Conservation (phyloP, 805 yeast genomes). For the Barnettozyma populi region DNA sequence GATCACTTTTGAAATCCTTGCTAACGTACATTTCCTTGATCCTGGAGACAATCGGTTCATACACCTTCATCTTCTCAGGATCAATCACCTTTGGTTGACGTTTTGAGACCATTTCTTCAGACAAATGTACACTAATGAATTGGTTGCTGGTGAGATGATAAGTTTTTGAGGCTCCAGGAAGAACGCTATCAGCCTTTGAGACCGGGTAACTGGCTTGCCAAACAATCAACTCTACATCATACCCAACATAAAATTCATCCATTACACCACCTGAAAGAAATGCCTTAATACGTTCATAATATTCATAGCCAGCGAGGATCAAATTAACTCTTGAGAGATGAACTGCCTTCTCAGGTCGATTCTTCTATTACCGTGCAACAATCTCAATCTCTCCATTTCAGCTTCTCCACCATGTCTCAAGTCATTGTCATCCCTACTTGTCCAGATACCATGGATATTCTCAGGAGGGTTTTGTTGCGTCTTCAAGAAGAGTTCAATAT, state of each 20-base stretch:
- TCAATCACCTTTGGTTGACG: not conserved
- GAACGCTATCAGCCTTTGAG: too few relatives aligned
- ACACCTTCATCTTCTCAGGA: constrained; percentile 5
- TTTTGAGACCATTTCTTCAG: not conserved
- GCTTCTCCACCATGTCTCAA: constrained; percentile 30
- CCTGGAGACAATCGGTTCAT: not conserved
- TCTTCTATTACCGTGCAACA: constrained; percentile 37
- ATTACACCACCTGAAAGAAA: not conserved
- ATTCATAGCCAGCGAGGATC: too few relatives aligned
- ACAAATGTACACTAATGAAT: too few relatives aligned
- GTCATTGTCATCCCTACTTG: constrained; percentile 36
- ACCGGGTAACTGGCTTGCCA: not conserved
- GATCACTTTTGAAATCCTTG: constrained; percentile 3
- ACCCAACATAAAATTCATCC: too few relatives aligned
- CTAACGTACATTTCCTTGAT: constrained; percentile 4
- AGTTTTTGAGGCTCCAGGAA: not conserved
- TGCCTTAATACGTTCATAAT: too few relatives aligned
- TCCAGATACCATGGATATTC: constrained; percentile 42
- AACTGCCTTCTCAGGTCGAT: constrained; percentile 37
- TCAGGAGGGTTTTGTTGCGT: constrained; percentile 38
- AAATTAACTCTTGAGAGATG: constrained; percentile 31
- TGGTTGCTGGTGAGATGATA: not conserved
- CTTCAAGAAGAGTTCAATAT: constrained; percentile 35
- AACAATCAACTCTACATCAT: too few relatives aligned
- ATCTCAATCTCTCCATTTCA: constrained; percentile 28